Conservation (phyloP, 225 moss, liverwort and hornwort species). For the Pseudoscleropodium purum region DNA sequence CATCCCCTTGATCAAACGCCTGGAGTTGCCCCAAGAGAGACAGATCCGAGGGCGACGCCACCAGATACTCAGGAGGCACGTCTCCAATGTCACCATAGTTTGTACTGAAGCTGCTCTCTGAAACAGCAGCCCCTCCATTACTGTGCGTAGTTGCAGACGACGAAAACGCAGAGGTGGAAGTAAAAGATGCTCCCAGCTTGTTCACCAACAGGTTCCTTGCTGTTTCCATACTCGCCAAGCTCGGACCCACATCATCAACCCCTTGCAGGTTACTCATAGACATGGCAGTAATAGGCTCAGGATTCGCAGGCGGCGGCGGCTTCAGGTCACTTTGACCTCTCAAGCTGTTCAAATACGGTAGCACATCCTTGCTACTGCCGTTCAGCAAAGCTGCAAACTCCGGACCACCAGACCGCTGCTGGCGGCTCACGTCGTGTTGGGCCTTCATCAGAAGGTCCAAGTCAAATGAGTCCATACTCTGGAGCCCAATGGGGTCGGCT, state of each 20-base stretch:
- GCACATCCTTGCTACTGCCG: constrained; percentile 7
- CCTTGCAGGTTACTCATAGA: constrained; percentile 46
- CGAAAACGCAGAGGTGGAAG: constrained; percentile 24
- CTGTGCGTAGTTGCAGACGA: constrained; percentile 22
- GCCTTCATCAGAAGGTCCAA: constrained; percentile 83
- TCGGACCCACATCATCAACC: constrained; percentile 9
- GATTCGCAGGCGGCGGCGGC: not conserved
- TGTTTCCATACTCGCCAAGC: constrained; percentile 12
- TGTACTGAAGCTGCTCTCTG: constrained; percentile 30
- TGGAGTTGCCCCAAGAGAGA: constrained; percentile 46
- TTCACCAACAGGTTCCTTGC: constrained; percentile 17
- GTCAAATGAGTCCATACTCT: constrained; percentile 72
- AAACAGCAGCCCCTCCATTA: constrained; percentile 23
- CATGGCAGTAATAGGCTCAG: constrained; percentile 37
- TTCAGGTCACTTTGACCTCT: constrained; percentile 39
- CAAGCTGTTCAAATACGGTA: constrained; percentile 15
- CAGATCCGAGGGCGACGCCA: constrained; percentile 28
- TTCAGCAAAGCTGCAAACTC: constrained; percentile 29
- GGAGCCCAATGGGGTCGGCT: constrained; percentile 36
- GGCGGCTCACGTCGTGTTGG: constrained; percentile 54
- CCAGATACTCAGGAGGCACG: constrained; percentile 21
- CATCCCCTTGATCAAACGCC: constrained; percentile 39
- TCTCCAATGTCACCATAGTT: constrained; percentile 24
- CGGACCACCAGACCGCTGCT: constrained; percentile 26
- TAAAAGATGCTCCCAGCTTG: constrained; percentile 30